A percentile compares a stretch with the other conserved stretches of the same genome.
Conservation (phyloP, 306 rosid species). For the Fagus sylvatica region DNA sequence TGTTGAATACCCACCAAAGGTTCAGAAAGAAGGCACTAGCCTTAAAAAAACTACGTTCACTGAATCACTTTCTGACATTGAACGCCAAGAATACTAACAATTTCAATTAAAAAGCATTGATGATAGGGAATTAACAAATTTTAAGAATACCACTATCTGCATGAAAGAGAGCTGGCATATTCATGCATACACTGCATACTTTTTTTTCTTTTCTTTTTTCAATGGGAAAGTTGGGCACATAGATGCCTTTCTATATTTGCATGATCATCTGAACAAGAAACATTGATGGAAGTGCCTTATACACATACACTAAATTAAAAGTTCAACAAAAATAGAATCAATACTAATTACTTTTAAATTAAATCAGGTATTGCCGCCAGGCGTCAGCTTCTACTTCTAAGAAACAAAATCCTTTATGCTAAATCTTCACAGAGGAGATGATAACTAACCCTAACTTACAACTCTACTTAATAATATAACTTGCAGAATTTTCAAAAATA, state of each 20-base stretch:
- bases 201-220: not conserved
- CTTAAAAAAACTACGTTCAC: conserved; percentile 1
- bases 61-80: not conserved
- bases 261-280: not conserved
- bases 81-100: not conserved
- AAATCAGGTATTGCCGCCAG: not conserved
- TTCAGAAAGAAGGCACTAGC: conserved; percentile 12
- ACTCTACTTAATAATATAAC: not conserved
- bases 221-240: not conserved
- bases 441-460: not conserved
- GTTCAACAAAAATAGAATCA: not conserved
- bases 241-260: not conserved
- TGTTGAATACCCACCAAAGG: conserved; percentile 36
- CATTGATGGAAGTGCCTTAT: not conserved
- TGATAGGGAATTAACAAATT: not conserved
- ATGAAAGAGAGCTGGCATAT: not conserved
- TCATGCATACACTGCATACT: not conserved
- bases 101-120: not conserved
- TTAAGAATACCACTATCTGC: not conserved
- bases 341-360: not conserved
- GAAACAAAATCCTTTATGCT: not conserved
- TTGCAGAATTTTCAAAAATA: not conserved
- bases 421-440: not conserved
- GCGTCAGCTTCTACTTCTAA: not conserved
- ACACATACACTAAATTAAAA: not conserved